These are phyloP conservation scores for Diutina pseudorugosa DNA, from an alignment of 1,139 yeast genomes.

Conservation along the genomic window DNA sequence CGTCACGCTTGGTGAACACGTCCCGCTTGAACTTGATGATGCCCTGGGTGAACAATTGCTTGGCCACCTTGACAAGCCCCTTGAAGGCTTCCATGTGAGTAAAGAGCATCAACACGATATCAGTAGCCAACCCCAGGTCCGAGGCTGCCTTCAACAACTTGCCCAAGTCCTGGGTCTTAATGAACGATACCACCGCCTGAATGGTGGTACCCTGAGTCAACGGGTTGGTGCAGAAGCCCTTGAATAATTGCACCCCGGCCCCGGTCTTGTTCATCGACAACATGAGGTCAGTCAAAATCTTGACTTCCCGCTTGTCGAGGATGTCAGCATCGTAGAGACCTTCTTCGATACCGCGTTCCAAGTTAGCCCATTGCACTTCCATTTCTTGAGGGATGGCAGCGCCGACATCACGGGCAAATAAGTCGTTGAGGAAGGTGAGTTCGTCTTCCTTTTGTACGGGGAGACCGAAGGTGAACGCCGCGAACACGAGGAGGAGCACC, in stretches of 20 bases:
- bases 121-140: neutral
- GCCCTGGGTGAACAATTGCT: neutral
- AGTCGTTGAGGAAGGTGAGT: neutral
- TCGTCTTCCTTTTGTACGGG: neutral
- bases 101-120: neutral
- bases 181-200: neutral
- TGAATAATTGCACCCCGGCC: neutral
- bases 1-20: neutral
- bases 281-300: neutral
- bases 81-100: conserved; percentile 4
- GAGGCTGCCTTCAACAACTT: neutral
- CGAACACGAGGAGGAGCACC: neutral
- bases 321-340: neutral
- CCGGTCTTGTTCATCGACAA: conserved; percentile 3
- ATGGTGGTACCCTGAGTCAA: neutral
- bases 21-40: neutral
- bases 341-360: neutral
- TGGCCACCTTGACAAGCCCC: neutral
- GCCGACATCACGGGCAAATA: neutral
- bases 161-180: conserved; percentile 1
- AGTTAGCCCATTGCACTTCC: neutral
- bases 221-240: conserved; percentile 1
- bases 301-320: neutral
- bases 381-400: neutral
- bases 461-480: neutral